Evolutionary conservation across 1,284 basidiomycete genomes (phyloP).

Genomic region (Rhodotorula sp.): DNA sequence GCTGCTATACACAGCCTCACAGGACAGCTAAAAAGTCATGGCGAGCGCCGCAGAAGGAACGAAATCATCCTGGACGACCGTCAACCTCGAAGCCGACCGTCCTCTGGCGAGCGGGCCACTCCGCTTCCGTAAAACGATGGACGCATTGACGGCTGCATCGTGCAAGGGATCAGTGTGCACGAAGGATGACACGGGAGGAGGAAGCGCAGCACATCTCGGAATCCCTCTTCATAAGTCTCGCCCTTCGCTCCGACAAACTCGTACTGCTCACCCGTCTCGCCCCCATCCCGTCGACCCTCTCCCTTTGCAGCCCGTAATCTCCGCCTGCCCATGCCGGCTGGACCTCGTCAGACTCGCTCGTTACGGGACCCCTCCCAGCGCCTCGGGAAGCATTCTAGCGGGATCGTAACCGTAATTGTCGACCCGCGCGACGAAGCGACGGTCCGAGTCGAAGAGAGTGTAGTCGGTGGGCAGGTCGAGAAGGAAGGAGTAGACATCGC

Average conservation of each 20-base stretch:
- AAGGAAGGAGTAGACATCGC: constrained; percentile 1
- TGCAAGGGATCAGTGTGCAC: not conserved
- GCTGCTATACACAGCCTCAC: not conserved
- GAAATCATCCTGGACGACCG: no score
- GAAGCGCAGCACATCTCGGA: not conserved
- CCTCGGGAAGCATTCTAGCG: not conserved
- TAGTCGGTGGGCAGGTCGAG: constrained; percentile 10
- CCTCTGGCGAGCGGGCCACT: not conserved
- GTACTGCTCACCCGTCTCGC: constrained; percentile 9
- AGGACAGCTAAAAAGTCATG: no score
- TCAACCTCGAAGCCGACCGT: no score
- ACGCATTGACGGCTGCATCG: not conserved
- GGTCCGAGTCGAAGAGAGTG: not conserved
- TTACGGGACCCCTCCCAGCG: not conserved
- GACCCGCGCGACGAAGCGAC: constrained; percentile 2
- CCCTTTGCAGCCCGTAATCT: not conserved
- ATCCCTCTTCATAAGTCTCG: constrained; percentile 3
- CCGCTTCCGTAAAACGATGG: not conserved
- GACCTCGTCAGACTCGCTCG: not conserved
- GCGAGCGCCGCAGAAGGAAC: no score
- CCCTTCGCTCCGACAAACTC: not conserved
- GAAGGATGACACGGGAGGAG: no score
- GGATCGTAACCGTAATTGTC: constrained; percentile 11
- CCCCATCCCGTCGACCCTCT: not conserved
- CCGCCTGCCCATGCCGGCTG: not conserved